Conservation (phyloP, 148 eudicot genomes). For the Spergularia bocconei region DNA sequence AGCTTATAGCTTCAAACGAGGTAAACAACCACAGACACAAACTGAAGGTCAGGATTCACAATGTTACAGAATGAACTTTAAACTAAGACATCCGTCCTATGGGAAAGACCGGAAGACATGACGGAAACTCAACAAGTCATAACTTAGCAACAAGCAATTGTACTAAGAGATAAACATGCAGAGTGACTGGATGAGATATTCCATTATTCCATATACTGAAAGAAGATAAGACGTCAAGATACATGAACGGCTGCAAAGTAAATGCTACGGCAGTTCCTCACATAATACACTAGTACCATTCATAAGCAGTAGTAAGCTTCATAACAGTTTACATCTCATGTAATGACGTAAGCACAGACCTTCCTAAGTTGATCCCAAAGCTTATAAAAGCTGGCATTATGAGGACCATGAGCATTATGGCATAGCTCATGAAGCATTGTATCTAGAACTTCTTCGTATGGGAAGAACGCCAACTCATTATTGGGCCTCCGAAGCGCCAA, state of each 20-base stretch:
- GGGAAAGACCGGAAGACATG: not conserved
- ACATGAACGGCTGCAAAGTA: not conserved
- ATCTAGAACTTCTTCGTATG: constrained; percentile 68
- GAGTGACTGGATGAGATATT: too few species aligned
- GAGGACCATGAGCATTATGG: constrained; percentile 85
- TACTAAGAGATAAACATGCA: not conserved
- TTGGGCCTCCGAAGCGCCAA: constrained; percentile 77
- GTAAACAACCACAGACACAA: not conserved
- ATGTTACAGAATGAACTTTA: too few species aligned
- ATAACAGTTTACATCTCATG: not conserved
- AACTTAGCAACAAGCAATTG: not conserved
- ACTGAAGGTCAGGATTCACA: too few species aligned
- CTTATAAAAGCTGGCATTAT: constrained; percentile 89
- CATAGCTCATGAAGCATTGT: constrained; percentile 98
- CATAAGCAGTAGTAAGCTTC: not conserved
- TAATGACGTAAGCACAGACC: constrained; percentile 31
- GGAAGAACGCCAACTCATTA: constrained; percentile 68
- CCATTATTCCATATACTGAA: too few species aligned
- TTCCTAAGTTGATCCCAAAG: constrained; percentile 94
- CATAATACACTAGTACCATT: not conserved
- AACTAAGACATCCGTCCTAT: not conserved
- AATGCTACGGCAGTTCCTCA: not conserved
- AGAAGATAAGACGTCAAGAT: not conserved
- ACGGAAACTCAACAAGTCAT: not conserved
- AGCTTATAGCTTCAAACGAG: not conserved